Percentiles rank a stretch among this genome's conserved stretches.
These are phyloP conservation scores for Solanum arcanum DNA, from an alignment of 257 asterid species.

Conservation along the genomic window DNA sequence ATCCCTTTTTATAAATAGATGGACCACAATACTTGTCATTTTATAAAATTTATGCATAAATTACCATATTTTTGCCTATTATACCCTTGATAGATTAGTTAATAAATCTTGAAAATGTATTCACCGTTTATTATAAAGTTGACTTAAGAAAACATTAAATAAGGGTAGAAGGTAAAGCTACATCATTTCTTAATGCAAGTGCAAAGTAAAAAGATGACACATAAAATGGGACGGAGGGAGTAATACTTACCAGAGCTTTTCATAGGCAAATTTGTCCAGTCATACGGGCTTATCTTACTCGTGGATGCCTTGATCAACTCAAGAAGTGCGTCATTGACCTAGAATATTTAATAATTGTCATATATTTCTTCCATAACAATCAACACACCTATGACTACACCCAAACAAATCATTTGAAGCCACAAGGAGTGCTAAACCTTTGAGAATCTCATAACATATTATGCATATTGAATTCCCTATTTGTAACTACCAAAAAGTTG, in stretches of 20 bases:
- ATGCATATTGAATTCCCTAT: neutral
- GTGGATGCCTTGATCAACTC: slow-evolving; percentile 69
- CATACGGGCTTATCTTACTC: slow-evolving; percentile 21
- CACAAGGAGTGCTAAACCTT: neutral
- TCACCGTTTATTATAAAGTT: no score
- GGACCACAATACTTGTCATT: no score
- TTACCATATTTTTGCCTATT: no score
- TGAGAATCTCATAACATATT: neutral
- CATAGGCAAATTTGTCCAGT: slow-evolving; percentile 79
- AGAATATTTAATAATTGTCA: slow-evolving; percentile 6
- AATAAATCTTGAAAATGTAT: no score
- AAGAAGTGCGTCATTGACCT: slow-evolving; percentile 78
- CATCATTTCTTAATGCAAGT: no score
- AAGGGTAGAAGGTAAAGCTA: no score
- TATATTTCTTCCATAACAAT: neutral
- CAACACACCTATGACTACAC: neutral
- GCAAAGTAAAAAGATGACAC: no score
- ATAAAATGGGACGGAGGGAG: no score
- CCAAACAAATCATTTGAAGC: neutral
- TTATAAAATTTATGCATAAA: no score
- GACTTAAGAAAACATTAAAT: no score
- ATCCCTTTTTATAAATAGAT: no score
- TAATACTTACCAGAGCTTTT: slow-evolving; percentile 54
- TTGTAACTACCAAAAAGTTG: neutral
- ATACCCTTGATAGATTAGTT: no score